A percentile compares a stretch with the other conserved stretches of the same genome.
Conservation (phyloP, 345 rosid species). For the Noccaea bulbosa region DNA sequence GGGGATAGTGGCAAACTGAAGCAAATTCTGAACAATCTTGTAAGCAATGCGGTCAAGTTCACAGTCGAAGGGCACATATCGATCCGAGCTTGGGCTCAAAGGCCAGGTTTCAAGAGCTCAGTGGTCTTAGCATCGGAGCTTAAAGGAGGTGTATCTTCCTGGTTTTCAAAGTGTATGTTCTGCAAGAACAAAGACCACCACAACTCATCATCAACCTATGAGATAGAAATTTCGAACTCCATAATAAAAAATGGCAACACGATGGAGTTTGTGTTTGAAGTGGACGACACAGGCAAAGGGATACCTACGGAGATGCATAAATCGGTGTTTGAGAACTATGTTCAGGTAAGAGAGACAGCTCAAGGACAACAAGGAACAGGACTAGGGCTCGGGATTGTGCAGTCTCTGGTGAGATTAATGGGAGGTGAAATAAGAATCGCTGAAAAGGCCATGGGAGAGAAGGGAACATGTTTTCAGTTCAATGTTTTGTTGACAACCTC, state of each 20-base stretch:
- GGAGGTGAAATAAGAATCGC: conserved; percentile 79
- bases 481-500: conserved; percentile 49
- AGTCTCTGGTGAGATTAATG: conserved; percentile 81
- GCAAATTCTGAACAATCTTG: conserved; percentile 64
- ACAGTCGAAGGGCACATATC: conserved; percentile 66
- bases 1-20: conserved; percentile 70
- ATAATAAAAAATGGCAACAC: conserved; percentile 31
- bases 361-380: conserved; percentile 74
- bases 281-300: conserved; percentile 84
- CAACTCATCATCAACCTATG: conserved; percentile 8
- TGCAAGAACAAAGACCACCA: conserved; percentile 37
- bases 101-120: conserved; percentile 48
- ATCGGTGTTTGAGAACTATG: conserved; percentile 75
- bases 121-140: conserved; percentile 27
- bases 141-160: conserved; percentile 37
- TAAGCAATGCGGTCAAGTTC: conserved; percentile 85
- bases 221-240: conserved; percentile 33
- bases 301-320: conserved; percentile 67
- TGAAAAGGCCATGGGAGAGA: conserved; percentile 61
- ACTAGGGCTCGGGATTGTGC: conserved; percentile 87
- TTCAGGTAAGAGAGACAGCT: conserved; percentile 76
- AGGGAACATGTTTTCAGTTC: conserved; percentile 83
- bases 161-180: conserved; percentile 34
- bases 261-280: conserved; percentile 72
- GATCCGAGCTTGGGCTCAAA: conserved; percentile 66